Evolutionary conservation across 2,329 filamentous ascomycete species (phyloP), one percentile per base, ranked within the genome.

Genomic region (Emergomyces pasteurianus): DNA sequence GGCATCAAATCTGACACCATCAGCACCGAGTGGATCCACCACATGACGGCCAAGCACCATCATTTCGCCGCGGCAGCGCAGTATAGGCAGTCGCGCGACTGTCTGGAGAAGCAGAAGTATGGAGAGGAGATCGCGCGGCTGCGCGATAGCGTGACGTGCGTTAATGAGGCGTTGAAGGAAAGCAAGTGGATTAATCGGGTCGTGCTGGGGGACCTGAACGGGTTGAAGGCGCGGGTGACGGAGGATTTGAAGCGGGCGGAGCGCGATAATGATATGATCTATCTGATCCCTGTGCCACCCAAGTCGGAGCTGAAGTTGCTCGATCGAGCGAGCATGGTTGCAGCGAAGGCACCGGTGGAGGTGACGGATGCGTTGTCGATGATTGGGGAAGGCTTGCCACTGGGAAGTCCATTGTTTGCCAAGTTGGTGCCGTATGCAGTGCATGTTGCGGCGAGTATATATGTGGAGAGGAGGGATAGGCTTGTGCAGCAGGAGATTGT

Each of bases 41-140:
- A 97, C 72, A 92, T 95, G 83, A 92, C 89, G 31, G 94, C 92
- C 6, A 99, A 97, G 73, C 92, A 97, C 70, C 89, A 96, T 70
- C 94, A 97, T 74, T 97, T 99, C 75, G 92, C 92, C 1, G 92
- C 90, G 0, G 94, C 94, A 0, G 94, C 94, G 0, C 94, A 99
- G 71, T 97, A 92, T 68, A 82, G 94, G 16, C 90, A 92, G 31
- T 90, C 94, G 0, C 87, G 90, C 64, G 92, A 96, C 69, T 94
- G 90, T 67, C 74, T 99, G 16, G 94, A 97, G 75, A 97, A 95
- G 81, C 81, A 88, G 57, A 95, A 87, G 70, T 99, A 96, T 66
- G 94, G 94, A 55, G 94, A 99, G 71, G 94, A 99, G 77, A 87
- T 99, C 23, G 90, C 94, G 1, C 82, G 94, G 10, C 74, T 99